phyloP scores from a whole-genome alignment of 2,329 filamentous ascomycete species.

The Venturia oleaginea region DNA sequence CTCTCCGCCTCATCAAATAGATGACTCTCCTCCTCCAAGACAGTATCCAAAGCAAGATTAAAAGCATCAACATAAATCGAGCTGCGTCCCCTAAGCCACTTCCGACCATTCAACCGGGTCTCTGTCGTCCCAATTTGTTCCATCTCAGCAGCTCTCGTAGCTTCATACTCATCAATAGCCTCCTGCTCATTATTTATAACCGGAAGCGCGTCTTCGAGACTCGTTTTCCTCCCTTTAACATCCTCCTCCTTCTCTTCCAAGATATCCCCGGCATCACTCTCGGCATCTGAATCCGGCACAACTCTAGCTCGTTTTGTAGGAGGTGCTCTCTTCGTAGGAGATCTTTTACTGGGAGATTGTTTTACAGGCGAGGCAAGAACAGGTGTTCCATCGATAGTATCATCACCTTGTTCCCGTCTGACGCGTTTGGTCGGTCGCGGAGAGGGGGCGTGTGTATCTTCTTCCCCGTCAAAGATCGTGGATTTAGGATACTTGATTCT shows the following conservation, averaged over 20 bases:
- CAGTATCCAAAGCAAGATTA: constrained; percentile 81
- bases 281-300: constrained; percentile 31
- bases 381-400: constrained; percentile 16
- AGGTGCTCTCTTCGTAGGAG: constrained; percentile 20
- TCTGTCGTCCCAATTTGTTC: constrained; percentile 27
- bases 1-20: constrained; percentile 75
- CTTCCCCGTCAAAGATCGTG: constrained; percentile 32
- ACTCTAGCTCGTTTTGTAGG: constrained; percentile 23
- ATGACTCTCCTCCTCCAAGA: constrained; percentile 79
- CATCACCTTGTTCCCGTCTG: constrained; percentile 25
- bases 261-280: constrained; percentile 27
- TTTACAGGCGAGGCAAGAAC: not conserved
- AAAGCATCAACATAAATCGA: constrained; percentile 98
- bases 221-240: constrained; percentile 16
- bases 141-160: constrained; percentile 46
- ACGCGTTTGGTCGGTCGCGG: constrained; percentile 33
- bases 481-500: constrained; percentile 36
- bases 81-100: constrained; percentile 67
- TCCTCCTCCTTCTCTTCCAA: constrained; percentile 18
- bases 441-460: constrained; percentile 18
- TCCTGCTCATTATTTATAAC: constrained; percentile 56
- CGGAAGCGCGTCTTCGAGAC: constrained; percentile 61
- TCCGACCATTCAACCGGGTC: constrained; percentile 45
- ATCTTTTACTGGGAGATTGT: constrained; percentile 16
- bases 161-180: constrained; percentile 73